Conservation (phyloP, 257 asterid species). For the Ajuga chamaepitys region DNA sequence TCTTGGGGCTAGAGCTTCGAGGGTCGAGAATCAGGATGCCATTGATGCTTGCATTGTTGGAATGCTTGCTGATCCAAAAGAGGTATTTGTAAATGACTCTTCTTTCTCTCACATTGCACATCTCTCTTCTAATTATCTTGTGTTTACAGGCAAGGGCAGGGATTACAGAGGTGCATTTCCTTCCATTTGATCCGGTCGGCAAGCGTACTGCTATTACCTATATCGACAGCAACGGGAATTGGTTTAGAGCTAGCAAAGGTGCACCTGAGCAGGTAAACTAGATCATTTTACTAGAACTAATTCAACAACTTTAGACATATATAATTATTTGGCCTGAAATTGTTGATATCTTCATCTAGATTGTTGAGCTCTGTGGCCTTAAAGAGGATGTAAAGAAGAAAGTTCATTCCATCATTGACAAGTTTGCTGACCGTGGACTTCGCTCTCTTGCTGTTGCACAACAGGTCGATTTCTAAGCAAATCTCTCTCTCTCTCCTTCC, state of each 20-base stretch:
- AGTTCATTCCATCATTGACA: conserved; percentile 39
- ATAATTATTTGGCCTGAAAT: background rate
- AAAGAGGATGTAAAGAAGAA: conserved; percentile 31
- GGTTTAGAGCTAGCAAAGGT: conserved; percentile 70
- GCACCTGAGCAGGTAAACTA: conserved; percentile 61
- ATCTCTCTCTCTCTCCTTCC: no score
- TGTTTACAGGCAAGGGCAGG: conserved; percentile 51
- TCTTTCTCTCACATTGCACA: background rate
- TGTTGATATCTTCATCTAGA: conserved; percentile 16
- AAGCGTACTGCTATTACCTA: conserved; percentile 69
- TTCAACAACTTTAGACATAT: background rate
- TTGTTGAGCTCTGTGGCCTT: conserved; percentile 37
- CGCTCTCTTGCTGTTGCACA: conserved; percentile 47
- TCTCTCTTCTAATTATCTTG: background rate
- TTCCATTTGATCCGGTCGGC: conserved; percentile 63
- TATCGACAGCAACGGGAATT: conserved; percentile 38
- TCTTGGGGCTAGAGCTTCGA: conserved; percentile 57
- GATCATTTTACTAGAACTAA: background rate
- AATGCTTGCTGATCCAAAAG: conserved; percentile 50
- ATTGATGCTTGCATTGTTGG: conserved; percentile 67
- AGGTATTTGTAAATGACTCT: conserved; percentile 19
- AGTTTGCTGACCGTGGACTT: conserved; percentile 59
- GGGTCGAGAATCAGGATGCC: conserved; percentile 76
- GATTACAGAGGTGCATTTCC: conserved; percentile 54
- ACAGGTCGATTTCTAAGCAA: conserved; percentile 22